Percentiles rank a stretch among this genome's conserved stretches.
Evolutionary conservation across 1,284 basidiomycete species (phyloP).

Genomic region (Ceratobasidium sp.): DNA sequence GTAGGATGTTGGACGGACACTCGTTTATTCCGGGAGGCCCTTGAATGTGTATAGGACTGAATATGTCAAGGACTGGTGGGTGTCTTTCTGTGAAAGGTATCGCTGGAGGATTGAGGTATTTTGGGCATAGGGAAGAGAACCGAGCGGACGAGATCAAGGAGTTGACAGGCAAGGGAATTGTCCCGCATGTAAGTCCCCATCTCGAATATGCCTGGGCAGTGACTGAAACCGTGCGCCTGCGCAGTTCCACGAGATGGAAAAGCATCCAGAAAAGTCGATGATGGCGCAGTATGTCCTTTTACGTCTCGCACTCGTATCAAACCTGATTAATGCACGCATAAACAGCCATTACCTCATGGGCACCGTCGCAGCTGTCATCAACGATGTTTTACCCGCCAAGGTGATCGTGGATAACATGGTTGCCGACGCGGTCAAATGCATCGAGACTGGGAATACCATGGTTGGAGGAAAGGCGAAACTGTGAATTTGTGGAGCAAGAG

Average conservation of each 20-base stretch:
- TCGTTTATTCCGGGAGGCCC: slow-evolving; percentile 90
- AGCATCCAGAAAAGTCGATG: slow-evolving; percentile 47
- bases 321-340: neutral
- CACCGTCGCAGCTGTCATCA: slow-evolving; percentile 50
- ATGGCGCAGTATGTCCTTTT: slow-evolving; percentile 20
- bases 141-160: slow-evolving; percentile 48
- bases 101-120: neutral
- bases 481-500: too few species aligned
- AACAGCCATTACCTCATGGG: slow-evolving; percentile 47
- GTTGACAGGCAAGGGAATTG: slow-evolving; percentile 44
- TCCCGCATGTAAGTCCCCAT: slow-evolving; percentile 43
- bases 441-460: slow-evolving; percentile 38
- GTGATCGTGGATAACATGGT: slow-evolving; percentile 54
- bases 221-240: neutral
- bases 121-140: slow-evolving; percentile 46
- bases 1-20: slow-evolving; percentile 61
- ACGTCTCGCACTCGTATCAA: neutral
- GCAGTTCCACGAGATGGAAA: slow-evolving; percentile 43
- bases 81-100: slow-evolving; percentile 34
- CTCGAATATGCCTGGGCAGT: neutral
- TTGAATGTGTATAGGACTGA: slow-evolving; percentile 83
- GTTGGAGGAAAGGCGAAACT: slow-evolving; percentile 46
- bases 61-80: slow-evolving; percentile 81
- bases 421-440: slow-evolving; percentile 47
- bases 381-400: slow-evolving; percentile 55